Evolutionary conservation across 257 asterid species (phyloP).

Genomic region (Marsdenia floribunda): DNA sequence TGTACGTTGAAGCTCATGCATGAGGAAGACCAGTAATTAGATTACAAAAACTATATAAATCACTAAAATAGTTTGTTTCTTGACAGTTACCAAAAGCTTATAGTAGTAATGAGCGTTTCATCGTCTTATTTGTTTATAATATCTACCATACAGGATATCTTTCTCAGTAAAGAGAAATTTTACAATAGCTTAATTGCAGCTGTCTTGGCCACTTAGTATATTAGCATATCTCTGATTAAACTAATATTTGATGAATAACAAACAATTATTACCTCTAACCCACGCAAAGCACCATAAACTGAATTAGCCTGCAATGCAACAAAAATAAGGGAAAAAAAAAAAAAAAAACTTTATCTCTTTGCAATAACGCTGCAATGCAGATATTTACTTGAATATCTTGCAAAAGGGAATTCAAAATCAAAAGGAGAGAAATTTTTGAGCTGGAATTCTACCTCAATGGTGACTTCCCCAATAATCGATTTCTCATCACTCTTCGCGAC

Average conservation of each 20-base stretch:
- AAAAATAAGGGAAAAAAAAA: conserved; percentile 15
- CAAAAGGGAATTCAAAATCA: neutral
- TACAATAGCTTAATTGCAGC: neutral
- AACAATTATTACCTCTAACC: conserved; percentile 59
- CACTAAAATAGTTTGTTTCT: neutral
- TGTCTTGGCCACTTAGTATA: neutral
- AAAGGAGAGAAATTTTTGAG: neutral
- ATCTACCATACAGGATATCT: neutral
- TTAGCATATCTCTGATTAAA: neutral
- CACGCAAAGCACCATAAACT: conserved; percentile 79
- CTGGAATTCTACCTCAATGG: conserved; percentile 57
- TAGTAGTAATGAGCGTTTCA: neutral
- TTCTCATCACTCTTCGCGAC: conserved; percentile 47
- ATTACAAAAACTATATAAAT: neutral
- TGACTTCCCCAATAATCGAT: conserved; percentile 56
- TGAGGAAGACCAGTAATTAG: neutral
- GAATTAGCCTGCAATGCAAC: conserved; percentile 66
- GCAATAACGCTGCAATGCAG: neutral
- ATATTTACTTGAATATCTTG: neutral
- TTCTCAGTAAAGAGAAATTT: neutral
- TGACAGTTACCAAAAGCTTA: neutral
- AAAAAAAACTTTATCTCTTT: conserved; percentile 12
- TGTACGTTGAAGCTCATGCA: neutral
- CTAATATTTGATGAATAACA: neutral
- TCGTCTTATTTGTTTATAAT: too few species aligned